Evolutionary conservation across 2,329 filamentous ascomycete genomes (phyloP), one percentile per base, ranked within the genome.

Genomic region (Scolecobasidium constrictum): DNA sequence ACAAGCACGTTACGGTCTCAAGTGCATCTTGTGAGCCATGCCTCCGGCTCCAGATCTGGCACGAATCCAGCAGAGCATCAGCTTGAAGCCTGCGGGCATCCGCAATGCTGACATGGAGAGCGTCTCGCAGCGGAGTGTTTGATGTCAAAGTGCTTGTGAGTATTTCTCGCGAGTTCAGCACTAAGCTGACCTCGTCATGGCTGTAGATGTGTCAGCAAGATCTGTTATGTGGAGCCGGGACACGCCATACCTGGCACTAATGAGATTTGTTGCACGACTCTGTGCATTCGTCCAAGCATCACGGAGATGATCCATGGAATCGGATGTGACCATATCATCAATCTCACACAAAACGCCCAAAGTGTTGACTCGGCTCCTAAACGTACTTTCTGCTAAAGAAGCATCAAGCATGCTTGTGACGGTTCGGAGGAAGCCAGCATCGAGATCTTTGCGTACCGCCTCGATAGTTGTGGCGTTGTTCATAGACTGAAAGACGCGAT

Each of bases 11-110:
- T 11, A 87, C 83, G 11, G 87, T 77, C 49, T 87, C 88, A 19
- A 98, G 64, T 1, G 87, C 90, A 53, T 94, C 87, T 56, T 96
- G 88, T 3, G 83, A 82, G 47, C 81, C 80, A 53, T 95, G 88
- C 49, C 79, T 81, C 36, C 87, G 77, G 51, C 84, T 85, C 26
- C 26, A 31, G 18, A 94, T 74, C 4, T 72, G 68, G 1, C 90
- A 83, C 5, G 86, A 82, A 35, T 81, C 69, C 3, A 94, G 67
- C 53, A 93, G 75, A n/a, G 80, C 77, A 47, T 83, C 75, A 3
- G 87, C 77, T 60, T 96, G 84, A 36, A 85, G 69, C 4, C 83
- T 66, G 28, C 81, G 78, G 13, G 82, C 73, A 41, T 83, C 74
- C 9, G 71, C 71, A 1, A 71, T 66, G n/a, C 69, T 75, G 20